Conservation (phyloP, 2,329 filamentous ascomycete genomes). For the Bipolaris sorokiniana region DNA sequence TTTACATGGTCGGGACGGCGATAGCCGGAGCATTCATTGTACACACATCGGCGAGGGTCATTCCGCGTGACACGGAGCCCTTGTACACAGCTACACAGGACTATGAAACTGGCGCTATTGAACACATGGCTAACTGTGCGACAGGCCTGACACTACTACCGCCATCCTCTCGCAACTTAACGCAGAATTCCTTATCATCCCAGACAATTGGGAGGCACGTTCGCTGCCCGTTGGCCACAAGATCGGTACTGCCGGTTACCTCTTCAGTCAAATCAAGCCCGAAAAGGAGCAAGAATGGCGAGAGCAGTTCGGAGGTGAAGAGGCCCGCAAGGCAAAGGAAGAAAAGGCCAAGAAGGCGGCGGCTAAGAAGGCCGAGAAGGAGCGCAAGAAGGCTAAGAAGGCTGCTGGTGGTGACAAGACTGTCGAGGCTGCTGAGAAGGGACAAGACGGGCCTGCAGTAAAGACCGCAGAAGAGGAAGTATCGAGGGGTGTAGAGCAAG, state of each 20-base stretch:
- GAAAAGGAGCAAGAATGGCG: slow-evolving; percentile 86
- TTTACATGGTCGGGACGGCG: neutral
- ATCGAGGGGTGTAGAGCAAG: slow-evolving; percentile 53
- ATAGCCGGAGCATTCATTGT: neutral
- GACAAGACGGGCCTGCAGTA: slow-evolving; percentile 57
- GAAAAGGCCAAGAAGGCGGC: slow-evolving; percentile 67
- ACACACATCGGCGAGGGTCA: neutral
- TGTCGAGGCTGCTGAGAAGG: slow-evolving; percentile 78
- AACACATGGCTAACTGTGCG: slow-evolving; percentile 12
- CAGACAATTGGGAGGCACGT: slow-evolving; percentile 52
- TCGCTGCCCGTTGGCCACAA: slow-evolving; percentile 69
- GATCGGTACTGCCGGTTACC: slow-evolving; percentile 78
- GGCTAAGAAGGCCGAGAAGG: slow-evolving; percentile 68
- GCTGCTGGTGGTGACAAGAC: slow-evolving; percentile 71
- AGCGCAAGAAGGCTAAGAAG: slow-evolving; percentile 66
- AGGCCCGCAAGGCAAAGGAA: slow-evolving; percentile 71
- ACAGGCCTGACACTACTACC: slow-evolving; percentile 54
- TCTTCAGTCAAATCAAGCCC: slow-evolving; percentile 83
- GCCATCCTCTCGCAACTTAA: slow-evolving; percentile 81
- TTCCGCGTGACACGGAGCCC: neutral
- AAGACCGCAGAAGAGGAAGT: slow-evolving; percentile 54
- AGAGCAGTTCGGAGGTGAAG: slow-evolving; percentile 71
- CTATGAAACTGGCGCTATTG: neutral
- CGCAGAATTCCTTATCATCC: slow-evolving; percentile 62
- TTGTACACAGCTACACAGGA: slow-evolving; percentile 6